Percentiles rank a stretch among this genome's conserved stretches.
Evolutionary conservation across 1,284 basidiomycete genomes (phyloP).

Genomic region (Sanghuangporus baumii): DNA sequence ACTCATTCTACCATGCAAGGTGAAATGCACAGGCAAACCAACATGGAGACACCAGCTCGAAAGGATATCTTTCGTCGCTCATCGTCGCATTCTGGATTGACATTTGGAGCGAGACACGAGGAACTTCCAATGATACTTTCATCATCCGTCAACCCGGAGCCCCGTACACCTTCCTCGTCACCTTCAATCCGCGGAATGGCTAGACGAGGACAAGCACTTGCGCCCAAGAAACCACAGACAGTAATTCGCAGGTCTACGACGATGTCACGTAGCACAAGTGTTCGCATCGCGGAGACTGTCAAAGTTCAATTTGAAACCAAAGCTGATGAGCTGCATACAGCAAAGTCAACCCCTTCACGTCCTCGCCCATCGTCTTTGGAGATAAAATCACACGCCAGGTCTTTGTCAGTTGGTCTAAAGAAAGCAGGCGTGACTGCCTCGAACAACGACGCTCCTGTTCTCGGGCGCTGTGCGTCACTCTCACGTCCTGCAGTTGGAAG

Average conservation of each 20-base stretch:
- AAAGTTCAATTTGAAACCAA: neutral
- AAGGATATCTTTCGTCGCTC: neutral
- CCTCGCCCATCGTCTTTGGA: neutral
- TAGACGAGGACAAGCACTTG: neutral
- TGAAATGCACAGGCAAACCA: neutral
- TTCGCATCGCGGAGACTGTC: neutral
- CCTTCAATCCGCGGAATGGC: neutral
- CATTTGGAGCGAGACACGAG: neutral
- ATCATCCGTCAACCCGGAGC: neutral
- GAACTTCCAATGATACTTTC: neutral
- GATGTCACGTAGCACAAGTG: neutral
- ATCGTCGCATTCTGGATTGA: neutral
- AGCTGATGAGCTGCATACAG: neutral
- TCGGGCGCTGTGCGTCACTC: neutral
- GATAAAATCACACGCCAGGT: neutral
- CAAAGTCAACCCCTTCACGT: neutral
- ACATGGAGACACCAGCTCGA: neutral
- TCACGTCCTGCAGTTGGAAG: neutral
- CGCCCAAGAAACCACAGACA: slow-evolving; percentile 3
- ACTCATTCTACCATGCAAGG: neutral
- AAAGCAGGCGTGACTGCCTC: neutral
- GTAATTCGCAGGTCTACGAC: neutral
- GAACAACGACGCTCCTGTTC: neutral
- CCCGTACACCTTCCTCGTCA: slow-evolving; percentile 9
- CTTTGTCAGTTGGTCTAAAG: slow-evolving; percentile 1